A percentile compares a stretch with the other conserved stretches of the same genome.
These are phyloP conservation scores for Amanita subjunquillea DNA, from an alignment of 768 basidiomycete species.

Conservation along the genomic window DNA sequence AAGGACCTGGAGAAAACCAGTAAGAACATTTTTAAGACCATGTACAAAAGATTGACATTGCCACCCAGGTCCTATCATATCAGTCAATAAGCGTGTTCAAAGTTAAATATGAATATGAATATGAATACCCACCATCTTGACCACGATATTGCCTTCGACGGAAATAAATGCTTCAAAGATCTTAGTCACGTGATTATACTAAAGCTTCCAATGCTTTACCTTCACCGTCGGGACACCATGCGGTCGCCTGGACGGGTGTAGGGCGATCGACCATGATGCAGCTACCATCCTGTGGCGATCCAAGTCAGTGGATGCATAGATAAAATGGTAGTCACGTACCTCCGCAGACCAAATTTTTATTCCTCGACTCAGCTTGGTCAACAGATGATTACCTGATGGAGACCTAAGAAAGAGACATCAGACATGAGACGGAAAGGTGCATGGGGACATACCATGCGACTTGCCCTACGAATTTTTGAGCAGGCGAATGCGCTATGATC, in stretches of 20 bases:
- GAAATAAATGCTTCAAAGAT: constrained; percentile 49
- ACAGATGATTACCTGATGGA: constrained; percentile 46
- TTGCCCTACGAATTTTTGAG: constrained; percentile 62
- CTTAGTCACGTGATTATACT: background rate
- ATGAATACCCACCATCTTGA: constrained; percentile 38
- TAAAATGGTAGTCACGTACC: constrained; percentile 23
- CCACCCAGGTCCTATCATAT: constrained; percentile 46
- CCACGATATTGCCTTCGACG: constrained; percentile 53
- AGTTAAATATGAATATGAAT: background rate
- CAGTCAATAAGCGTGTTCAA: constrained; percentile 3
- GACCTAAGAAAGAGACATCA: constrained; percentile 31
- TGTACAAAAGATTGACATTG: constrained; percentile 26
- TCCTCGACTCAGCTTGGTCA: constrained; percentile 55
- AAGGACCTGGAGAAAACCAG: constrained; percentile 27
- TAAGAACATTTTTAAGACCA: background rate
- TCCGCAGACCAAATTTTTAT: constrained; percentile 67
- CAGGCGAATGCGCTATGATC: constrained; percentile 46
- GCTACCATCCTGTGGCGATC: constrained; percentile 44
- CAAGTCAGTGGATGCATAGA: background rate
- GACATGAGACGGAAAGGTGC: background rate
- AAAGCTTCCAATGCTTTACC: constrained; percentile 21
- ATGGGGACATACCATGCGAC: constrained; percentile 49
- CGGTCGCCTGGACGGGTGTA: constrained; percentile 46
- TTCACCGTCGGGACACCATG: constrained; percentile 59
- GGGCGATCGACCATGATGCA: constrained; percentile 56